Evolutionary conservation across 176 grass and related monocot genomes (phyloP), one percentile per base, ranked within the genome.

Genomic region (Cenchrus fungigraminus): DNA sequence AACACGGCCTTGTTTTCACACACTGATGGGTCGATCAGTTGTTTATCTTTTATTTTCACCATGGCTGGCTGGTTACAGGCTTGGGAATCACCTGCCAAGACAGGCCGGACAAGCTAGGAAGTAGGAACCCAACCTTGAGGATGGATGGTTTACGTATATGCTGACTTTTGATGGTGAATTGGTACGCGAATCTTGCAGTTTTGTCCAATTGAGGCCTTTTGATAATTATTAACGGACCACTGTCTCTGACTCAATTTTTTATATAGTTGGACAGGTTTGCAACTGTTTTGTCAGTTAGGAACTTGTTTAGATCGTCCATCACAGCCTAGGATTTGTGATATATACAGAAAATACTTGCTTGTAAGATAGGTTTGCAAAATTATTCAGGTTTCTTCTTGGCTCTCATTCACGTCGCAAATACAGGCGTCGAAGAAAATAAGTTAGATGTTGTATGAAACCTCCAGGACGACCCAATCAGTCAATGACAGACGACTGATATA

Each of bases 151-250:
- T 71, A 32, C 34, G 50, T 50, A 17, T 14, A 45, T 69, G 63
- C 62, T 77, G 78, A 82, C 64, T 46, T 63, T 13, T 72, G n/a
- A 40, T 59, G 83, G 9, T 79, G 45, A 65, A 72, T 40, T 8
- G 58, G 65, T 72, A 83, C 67, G 67, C 15, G 43, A 87, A 83
- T 90, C 74, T 59, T 61, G 79, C 43, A 59, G 37, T 34, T 90
- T 67, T 73, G 79, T 86, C 49, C 51, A 65, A 15, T 53, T 55
- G 32, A 65, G 49, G 14, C 58, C 49, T 82, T 58, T 57, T 34
- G 25, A 55, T 68, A 49, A 71, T 71, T 76, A 49, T 65, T 71
- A 55, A 32, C 66, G 53, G 47, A 88, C 49, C 50, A 78, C 57
- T 67, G 14, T 55, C 25, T 60, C 53, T 81, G 61, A 85, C 31